Percentiles rank a stretch among this genome's conserved stretches.
Evolutionary conservation across 2,329 filamentous ascomycete species (phyloP).

Genomic region (Ascochyta koolunga): DNA sequence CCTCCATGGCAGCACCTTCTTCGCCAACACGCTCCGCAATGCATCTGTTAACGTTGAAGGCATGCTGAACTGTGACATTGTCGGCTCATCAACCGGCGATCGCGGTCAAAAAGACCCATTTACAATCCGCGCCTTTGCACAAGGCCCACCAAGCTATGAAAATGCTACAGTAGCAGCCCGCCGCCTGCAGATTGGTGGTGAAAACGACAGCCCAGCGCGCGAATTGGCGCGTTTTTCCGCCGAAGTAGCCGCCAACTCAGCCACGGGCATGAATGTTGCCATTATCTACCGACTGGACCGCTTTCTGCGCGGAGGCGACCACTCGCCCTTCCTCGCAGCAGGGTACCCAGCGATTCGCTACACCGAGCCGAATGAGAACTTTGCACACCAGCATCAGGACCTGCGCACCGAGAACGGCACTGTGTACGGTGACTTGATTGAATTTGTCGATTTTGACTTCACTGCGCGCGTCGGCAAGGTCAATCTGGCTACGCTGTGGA

Average conservation of each 20-base stretch:
- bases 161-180: constrained; percentile 45
- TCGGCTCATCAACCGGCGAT: constrained; percentile 58
- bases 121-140: constrained; percentile 62
- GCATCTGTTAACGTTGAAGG: constrained; percentile 61
- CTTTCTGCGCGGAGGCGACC: constrained; percentile 63
- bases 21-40: constrained; percentile 61
- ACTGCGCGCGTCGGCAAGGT: constrained; percentile 61
- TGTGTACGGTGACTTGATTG: constrained; percentile 61
- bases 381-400: constrained; percentile 64
- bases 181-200: constrained; percentile 52
- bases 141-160: constrained; percentile 56
- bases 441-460: constrained; percentile 65
- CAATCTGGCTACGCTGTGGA: constrained; percentile 62
- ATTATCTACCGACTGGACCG: constrained; percentile 63
- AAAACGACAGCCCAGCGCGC: constrained; percentile 62
- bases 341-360: constrained; percentile 63
- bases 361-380: constrained; percentile 65
- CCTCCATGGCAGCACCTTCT: constrained; percentile 58
- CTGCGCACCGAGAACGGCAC: constrained; percentile 56
- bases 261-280: constrained; percentile 62
- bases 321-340: constrained; percentile 61
- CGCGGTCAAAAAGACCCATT: constrained; percentile 55
- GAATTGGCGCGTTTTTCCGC: constrained; percentile 62
- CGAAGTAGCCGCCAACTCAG: constrained; percentile 60
- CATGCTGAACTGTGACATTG: constrained; percentile 65